Conservation (phyloP, 2,329 filamentous ascomycete genomes). For the Xylaria sp. region DNA sequence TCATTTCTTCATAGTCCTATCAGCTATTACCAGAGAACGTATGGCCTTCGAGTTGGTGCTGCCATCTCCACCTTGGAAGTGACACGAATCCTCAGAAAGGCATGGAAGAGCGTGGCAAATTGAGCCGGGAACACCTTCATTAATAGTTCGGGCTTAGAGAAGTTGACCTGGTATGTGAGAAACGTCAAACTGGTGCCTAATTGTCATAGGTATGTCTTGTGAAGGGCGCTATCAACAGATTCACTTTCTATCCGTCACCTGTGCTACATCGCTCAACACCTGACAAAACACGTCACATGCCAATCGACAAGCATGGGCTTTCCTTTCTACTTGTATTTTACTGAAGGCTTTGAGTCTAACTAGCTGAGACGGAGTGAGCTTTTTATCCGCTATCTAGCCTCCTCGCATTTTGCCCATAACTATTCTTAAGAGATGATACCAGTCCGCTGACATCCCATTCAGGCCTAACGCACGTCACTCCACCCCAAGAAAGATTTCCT, state of each 20-base stretch:
- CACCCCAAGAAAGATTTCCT: slow-evolving; percentile 1
- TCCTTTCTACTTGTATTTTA: neutral
- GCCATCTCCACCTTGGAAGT: slow-evolving; percentile 26
- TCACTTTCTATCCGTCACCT: neutral
- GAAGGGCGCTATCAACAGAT: slow-evolving; percentile 28
- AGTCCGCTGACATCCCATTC: slow-evolving; percentile 11
- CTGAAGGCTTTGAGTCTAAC: neutral
- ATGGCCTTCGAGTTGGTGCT: slow-evolving; percentile 15
- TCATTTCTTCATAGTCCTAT: neutral
- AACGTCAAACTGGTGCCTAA: slow-evolving; percentile 7
- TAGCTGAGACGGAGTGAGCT: neutral
- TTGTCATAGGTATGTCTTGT: slow-evolving; percentile 30
- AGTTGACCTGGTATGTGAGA: neutral
- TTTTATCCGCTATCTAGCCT: neutral
- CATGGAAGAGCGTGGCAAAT: slow-evolving; percentile 37
- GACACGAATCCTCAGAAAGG: slow-evolving; percentile 37
- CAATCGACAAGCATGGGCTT: neutral
- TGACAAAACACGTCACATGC: neutral
- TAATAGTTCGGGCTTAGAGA: slow-evolving; percentile 15
- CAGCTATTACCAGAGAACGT: neutral
- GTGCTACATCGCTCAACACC: neutral
- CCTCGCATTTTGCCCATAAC: neutral
- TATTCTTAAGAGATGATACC: slow-evolving; percentile 1
- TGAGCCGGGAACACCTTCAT: slow-evolving; percentile 23
- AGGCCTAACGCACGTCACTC: slow-evolving; percentile 15